Percentiles rank a stretch among this genome's conserved stretches.
These are phyloP conservation scores for Hansenula lynferdii DNA, from an alignment of 1,139 yeast genomes.

Conservation along the genomic window DNA sequence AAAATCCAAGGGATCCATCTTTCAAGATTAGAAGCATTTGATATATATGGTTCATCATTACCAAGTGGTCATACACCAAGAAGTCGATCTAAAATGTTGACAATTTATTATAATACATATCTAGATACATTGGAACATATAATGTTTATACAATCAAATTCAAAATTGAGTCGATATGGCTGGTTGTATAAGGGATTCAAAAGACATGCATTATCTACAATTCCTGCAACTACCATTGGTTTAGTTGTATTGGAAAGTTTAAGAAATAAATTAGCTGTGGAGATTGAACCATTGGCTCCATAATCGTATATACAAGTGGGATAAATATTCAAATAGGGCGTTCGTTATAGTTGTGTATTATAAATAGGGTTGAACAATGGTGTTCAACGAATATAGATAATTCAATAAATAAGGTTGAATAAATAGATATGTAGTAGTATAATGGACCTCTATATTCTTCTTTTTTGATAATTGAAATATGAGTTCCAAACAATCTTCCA, in stretches of 20 bases:
- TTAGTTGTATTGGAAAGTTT: conserved; percentile 79
- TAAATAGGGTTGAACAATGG: no score
- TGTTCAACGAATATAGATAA: no score
- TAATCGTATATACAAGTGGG: no score
- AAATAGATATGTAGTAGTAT: conserved; percentile 2
- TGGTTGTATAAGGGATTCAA: conserved; percentile 78
- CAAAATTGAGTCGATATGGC: conserved; percentile 52
- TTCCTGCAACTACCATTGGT: conserved; percentile 88
- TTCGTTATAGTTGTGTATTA: no score
- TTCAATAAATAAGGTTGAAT: conserved; percentile 3
- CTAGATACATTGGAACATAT: conserved; percentile 65
- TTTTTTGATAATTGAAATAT: conserved; percentile 45
- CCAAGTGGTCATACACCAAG: conserved; percentile 10
- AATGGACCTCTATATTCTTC: conserved; percentile 29
- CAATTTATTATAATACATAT: conserved; percentile 58
- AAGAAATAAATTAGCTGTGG: conserved; percentile 30
- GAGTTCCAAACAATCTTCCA: conserved; percentile 74
- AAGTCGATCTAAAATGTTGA: conserved; percentile 16
- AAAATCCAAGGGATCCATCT: conserved; percentile 79
- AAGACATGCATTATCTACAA: conserved; percentile 65
- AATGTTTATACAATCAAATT: conserved; percentile 45
- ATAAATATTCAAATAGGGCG: no score
- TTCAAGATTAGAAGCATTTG: conserved; percentile 74
- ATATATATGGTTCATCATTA: conserved; percentile 44
- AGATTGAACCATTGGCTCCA: conserved; percentile 2